phyloP scores from a whole-genome alignment of 768 basidiomycete species.

The Leucocoprinus birnbaumii region DNA sequence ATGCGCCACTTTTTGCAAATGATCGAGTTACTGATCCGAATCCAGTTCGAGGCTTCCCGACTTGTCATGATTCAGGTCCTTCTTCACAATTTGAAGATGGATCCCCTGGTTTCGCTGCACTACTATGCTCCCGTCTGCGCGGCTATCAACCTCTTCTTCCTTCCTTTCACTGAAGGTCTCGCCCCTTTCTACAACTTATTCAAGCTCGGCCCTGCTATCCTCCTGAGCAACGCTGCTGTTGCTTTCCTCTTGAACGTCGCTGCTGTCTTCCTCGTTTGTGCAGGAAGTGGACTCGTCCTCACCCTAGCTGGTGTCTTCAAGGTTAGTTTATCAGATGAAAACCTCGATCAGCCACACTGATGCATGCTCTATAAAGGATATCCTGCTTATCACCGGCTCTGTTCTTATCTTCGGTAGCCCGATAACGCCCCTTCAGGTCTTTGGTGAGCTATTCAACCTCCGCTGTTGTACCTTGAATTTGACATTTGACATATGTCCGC shows the following conservation, averaged over 20 bases:
- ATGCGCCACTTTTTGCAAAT: background rate
- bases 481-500: background rate
- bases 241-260: slow-evolving; percentile 92
- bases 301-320: slow-evolving; percentile 95
- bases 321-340: slow-evolving; percentile 36
- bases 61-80: slow-evolving; percentile 96
- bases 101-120: slow-evolving; percentile 91
- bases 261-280: slow-evolving; percentile 91
- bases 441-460: slow-evolving; percentile 47
- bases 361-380: slow-evolving; percentile 57
- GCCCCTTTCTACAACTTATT: slow-evolving; percentile 78
- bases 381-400: slow-evolving; percentile 89
- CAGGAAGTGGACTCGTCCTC: slow-evolving; percentile 82
- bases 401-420: slow-evolving; percentile 80
- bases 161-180: slow-evolving; percentile 92
- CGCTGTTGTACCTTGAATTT: background rate
- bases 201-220: slow-evolving; percentile 62
- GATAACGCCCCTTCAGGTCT: slow-evolving; percentile 81
- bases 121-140: slow-evolving; percentile 98
- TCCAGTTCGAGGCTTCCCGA: slow-evolving; percentile 87
- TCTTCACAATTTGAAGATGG: slow-evolving; percentile 95
- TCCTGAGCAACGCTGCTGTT: slow-evolving; percentile 80
- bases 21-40: background rate
- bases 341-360: background rate
- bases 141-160: slow-evolving; percentile 74